Conservation (phyloP, 179 eudicot species). For the Drosera spatulata region DNA sequence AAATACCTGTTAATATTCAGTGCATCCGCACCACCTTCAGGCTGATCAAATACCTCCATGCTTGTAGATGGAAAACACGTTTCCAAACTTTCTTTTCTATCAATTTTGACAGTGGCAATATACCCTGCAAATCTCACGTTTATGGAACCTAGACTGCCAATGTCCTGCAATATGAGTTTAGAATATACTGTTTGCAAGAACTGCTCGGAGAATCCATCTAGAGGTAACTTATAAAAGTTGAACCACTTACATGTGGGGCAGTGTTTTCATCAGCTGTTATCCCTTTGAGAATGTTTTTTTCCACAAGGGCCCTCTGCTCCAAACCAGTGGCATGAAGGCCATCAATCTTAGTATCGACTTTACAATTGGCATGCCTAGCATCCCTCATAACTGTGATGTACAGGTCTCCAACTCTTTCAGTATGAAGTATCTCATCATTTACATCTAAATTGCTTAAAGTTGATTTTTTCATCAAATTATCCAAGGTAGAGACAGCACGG, state of each 20-base stretch:
- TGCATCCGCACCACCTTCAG: constrained; percentile 97
- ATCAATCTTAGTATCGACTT: constrained; percentile 92
- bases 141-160: constrained; percentile 75
- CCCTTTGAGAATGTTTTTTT: constrained; percentile 88
- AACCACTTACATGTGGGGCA: constrained; percentile 91
- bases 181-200: constrained; percentile 5
- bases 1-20: constrained; percentile 92
- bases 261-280: constrained; percentile 99
- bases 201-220: constrained; percentile 1
- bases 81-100: constrained; percentile 33
- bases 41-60: constrained; percentile 67
- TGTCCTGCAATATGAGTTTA: constrained; percentile 50
- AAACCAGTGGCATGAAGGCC: constrained; percentile 73
- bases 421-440: constrained; percentile 29
- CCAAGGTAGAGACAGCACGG: constrained; percentile 61
- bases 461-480: constrained; percentile 44
- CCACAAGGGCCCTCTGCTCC: constrained; percentile 47
- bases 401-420: constrained; percentile 76
- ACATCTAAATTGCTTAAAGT: constrained; percentile 17
- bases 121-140: constrained; percentile 85
- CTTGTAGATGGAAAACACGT: constrained; percentile 27
- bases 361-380: constrained; percentile 68
- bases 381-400: constrained; percentile 61
- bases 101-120: constrained; percentile 74
- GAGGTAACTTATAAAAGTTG: not conserved